Evolutionary conservation across 1,139 yeast species (phyloP), one percentile per base, ranked within the genome.

Genomic region (Kodamaea fungicola): DNA sequence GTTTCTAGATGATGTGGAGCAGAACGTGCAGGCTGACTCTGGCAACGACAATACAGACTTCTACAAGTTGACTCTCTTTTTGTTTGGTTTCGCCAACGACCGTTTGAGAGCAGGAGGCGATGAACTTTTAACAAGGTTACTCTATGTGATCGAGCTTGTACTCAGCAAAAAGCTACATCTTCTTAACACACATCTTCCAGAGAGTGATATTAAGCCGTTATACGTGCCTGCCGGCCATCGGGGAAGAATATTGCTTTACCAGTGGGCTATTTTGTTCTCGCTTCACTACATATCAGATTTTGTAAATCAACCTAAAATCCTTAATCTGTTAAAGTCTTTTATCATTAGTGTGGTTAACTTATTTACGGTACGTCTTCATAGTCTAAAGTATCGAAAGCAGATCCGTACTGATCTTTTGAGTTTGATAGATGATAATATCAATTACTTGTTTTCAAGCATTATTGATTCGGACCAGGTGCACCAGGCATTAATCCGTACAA

Each of bases 1-100:
- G 39, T 70, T 71, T 41, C 53, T 71, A 12, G 51, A 55, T 28
- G 76, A 71, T 38, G 60, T 71, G 23, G 59, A 59, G 35, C 47
- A 46, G 30, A 64, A 65, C 40, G 57, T 68, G 34, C 48, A 56
- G 33, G 52, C 54, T 31, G 64, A 63, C 40, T 16, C 19, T 3
- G 66, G 61, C 24, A 43, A 46, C 22, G 67, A 62, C 29, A 44
- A 48, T 23, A 56, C 67, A 6, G 71, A 70, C 47, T 69, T 67
- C 47, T 61, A 60, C 41, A 64, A 63, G 42, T 48, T 69, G 35
- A 43, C 58, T 21, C 49, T 68, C 10, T 67, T 64, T 38, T 50
- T 70, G 24, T 56, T 64, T 39, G 59, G 58, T 12, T 66, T 67
- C 41, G 49, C 66, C 30, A 47, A 57, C 34, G 57, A 56, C 12